Conservation (phyloP, 2,329 filamentous ascomycete genomes). For the Boeremia lycopersici region DNA sequence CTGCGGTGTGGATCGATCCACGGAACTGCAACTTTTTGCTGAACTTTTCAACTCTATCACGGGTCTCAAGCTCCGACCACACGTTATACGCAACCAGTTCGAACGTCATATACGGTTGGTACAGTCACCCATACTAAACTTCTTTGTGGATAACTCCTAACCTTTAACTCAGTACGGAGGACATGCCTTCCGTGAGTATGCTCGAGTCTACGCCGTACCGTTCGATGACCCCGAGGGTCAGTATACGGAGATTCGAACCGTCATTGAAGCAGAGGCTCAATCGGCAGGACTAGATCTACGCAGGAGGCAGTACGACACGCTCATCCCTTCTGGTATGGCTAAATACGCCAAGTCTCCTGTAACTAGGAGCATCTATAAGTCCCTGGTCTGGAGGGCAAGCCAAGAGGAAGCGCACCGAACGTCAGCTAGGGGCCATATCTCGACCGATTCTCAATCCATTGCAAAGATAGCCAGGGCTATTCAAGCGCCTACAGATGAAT, state of each 20-base stretch:
- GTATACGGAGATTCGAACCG: conserved; percentile 2
- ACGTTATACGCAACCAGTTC: conserved; percentile 1
- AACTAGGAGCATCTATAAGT: conserved; percentile 2
- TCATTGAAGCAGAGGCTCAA: conserved; percentile 8
- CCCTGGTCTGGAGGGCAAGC: not conserved
- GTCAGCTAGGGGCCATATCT: not conserved
- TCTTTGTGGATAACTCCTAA: too few relatives aligned
- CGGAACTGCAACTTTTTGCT: not conserved
- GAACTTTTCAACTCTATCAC: conserved; percentile 19
- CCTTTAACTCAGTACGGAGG: conserved; percentile 3
- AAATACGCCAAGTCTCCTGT: not conserved
- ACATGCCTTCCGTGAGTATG: conserved; percentile 6
- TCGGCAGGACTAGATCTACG: not conserved
- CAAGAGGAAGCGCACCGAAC: not conserved
- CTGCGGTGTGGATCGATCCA: not conserved
- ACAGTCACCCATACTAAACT: too few relatives aligned
- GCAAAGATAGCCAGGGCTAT: not conserved
- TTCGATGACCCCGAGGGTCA: conserved; percentile 16
- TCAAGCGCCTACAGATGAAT: not conserved
- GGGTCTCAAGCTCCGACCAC: not conserved
- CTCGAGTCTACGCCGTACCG: conserved; percentile 1
- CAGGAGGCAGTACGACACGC: not conserved
- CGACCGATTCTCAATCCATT: not conserved
- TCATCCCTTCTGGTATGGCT: not conserved
- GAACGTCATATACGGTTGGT: conserved; percentile 4